phyloP scores from a whole-genome alignment of 2,329 filamentous ascomycete genomes.

The Fusarium oxysporum region DNA sequence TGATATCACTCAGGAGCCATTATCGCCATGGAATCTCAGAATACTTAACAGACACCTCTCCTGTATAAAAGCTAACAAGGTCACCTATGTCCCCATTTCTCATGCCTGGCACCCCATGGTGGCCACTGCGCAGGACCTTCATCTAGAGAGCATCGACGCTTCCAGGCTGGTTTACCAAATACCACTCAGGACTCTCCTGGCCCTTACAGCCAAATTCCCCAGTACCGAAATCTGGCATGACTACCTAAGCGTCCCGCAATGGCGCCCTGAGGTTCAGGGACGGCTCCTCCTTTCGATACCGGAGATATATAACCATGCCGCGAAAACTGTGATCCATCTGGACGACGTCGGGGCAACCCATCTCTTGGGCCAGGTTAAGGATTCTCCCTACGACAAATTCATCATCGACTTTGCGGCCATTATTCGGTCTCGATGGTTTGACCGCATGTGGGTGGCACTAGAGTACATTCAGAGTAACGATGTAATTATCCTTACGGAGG shows the following conservation, averaged over 20 bases:
- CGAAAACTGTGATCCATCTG: background rate
- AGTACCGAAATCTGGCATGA: background rate
- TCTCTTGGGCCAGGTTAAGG: background rate
- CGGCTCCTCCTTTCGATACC: background rate
- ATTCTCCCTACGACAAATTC: background rate
- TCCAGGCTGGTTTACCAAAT: background rate
- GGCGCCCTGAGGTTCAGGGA: background rate
- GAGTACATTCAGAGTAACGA: background rate
- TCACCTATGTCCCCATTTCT: background rate
- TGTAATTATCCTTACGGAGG: background rate
- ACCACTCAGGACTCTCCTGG: background rate
- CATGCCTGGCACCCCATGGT: background rate
- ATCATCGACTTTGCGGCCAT: background rate
- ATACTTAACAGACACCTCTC: background rate
- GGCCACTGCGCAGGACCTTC: background rate
- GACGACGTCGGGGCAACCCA: background rate
- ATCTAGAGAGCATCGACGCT: background rate
- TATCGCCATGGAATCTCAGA: background rate
- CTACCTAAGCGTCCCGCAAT: background rate
- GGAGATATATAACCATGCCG: background rate
- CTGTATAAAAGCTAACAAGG: background rate
- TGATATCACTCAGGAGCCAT: background rate
- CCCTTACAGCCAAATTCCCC: fast-evolving
- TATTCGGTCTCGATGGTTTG: background rate
- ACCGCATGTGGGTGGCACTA: background rate